phyloP scores from a whole-genome alignment of 78 protist genomes.

The Dictyostelium firmibasis region DNA sequence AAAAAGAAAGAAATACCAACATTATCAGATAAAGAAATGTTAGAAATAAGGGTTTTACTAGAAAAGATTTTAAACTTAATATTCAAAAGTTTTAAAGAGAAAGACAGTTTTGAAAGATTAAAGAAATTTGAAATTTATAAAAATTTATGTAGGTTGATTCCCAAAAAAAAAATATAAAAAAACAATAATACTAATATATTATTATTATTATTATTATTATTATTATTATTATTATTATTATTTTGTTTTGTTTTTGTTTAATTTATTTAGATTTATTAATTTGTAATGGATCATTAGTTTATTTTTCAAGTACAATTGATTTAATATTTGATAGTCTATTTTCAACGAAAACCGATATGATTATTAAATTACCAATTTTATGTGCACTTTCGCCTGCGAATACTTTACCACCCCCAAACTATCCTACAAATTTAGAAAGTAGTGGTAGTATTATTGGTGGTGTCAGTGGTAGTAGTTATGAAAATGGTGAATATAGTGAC shows the following conservation, averaged over 20 bases:
- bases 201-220: too few relatives aligned
- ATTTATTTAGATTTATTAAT: conserved; percentile 7
- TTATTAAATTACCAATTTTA: background rate
- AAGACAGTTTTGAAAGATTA: background rate
- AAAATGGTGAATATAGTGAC: background rate
- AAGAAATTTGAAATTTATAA: background rate
- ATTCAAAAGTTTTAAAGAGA: background rate
- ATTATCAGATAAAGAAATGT: conserved; percentile 3
- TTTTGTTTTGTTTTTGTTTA: background rate
- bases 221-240: too few relatives aligned
- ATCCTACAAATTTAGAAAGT: background rate
- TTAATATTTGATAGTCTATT: conserved; percentile 26
- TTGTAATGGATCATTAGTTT: background rate
- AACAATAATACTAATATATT: too few relatives aligned
- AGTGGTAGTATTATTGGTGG: background rate
- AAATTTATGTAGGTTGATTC: conserved; percentile 35
- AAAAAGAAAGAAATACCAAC: too few relatives aligned
- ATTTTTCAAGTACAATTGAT: conserved; percentile 3
- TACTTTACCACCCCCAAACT: background rate
- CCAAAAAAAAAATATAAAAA: background rate
- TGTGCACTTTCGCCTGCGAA: conserved; percentile 4
- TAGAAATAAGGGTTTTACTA: conserved; percentile 34
- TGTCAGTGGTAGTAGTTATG: background rate
- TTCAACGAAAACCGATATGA: background rate
- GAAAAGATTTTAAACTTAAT: conserved; percentile 17